Percentiles rank a stretch among this genome's conserved stretches.
These are phyloP conservation scores for Phaseolus coccineus DNA, from an alignment of 331 rosid species.

Conservation along the genomic window DNA sequence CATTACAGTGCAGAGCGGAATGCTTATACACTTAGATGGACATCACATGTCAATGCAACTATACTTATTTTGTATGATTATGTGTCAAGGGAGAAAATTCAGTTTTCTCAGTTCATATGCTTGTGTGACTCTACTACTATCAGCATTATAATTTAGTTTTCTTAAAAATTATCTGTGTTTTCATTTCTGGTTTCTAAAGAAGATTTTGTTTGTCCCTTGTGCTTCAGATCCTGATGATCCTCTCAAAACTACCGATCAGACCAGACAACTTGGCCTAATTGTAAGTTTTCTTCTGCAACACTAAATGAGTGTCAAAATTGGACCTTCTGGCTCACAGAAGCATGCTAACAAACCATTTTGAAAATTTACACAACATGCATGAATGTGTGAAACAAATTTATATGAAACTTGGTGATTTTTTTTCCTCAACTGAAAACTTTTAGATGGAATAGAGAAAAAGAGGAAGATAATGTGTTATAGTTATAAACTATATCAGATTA, in stretches of 20 bases:
- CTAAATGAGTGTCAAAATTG: slow-evolving; percentile 18
- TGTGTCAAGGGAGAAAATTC: slow-evolving; percentile 5
- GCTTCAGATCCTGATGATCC: slow-evolving; percentile 79
- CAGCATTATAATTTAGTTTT: background rate
- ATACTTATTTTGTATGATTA: background rate
- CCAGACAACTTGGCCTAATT: slow-evolving; percentile 77
- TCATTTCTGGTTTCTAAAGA: background rate
- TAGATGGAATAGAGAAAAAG: background rate
- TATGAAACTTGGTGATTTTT: slow-evolving; percentile 16
- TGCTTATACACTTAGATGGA: slow-evolving; percentile 1
- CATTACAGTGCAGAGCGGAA: background rate
- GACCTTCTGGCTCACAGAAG: slow-evolving; percentile 8
- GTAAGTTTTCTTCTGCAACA: slow-evolving; percentile 53
- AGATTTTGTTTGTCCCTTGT: slow-evolving; percentile 1
- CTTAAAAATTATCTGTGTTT: slow-evolving; percentile 4
- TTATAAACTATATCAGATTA: too few species aligned
- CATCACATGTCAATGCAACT: slow-evolving; percentile 15
- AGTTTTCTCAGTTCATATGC: slow-evolving; percentile 18
- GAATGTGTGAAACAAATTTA: background rate
- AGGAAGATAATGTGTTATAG: background rate
- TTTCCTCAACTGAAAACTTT: background rate
- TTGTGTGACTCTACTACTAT: slow-evolving; percentile 24
- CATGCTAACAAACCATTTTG: background rate
- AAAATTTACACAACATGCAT: slow-evolving; percentile 15
- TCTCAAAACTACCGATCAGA: slow-evolving; percentile 79